Evolutionary conservation across 129 eudicot genomes (phyloP), one percentile per base, ranked within the genome.

Genomic region (Centrapalus pauciflorus): DNA sequence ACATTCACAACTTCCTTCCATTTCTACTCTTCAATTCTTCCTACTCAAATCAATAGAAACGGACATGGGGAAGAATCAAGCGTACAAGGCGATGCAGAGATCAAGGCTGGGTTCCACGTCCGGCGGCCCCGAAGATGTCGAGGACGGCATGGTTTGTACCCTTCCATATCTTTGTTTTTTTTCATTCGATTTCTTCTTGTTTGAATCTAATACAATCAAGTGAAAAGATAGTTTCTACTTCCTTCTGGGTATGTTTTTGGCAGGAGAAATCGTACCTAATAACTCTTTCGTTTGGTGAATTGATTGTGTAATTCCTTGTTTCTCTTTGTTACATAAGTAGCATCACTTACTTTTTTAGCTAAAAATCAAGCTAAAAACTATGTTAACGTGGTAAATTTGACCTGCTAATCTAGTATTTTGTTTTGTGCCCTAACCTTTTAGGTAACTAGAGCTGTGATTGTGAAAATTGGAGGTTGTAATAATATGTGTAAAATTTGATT

Each of bases 131-230:
- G 96, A 92, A 1, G 98, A 92, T 74, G 82, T 87, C 11, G 91
- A 92, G 32, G 98, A 92, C 78, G 98, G 98, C 87, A 85, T 92
- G 96, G 98, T 92, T 85, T 63, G 98, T 92, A 83, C 89, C 89
- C 80, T 92, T 92, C 77, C 94, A 79, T 83, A 55, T 46, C 45
- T 14, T 66, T 9, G 23, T n/a, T 21, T 4, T 33, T 48, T 55
- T 24, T 41, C 0, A 0, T 0, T 29, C 10, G 4, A 3, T 50
- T 6, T 46, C 5, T 29, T 56, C 4, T 56, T 19, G 1, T 59
- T 61, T 66, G 1, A 3, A 8, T 43, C 27, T 57, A 16, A 2
- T 16, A 38, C 4, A 38, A 35, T 35, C 45, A 59, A 33, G 17
- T 13, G 2, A 43, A 16, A 12, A 33, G 33, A 13, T 11, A 41